Base-by-base conservation (phyloP, 1,139 yeast genomes). In the Starmera stellimalicola region DNA sequence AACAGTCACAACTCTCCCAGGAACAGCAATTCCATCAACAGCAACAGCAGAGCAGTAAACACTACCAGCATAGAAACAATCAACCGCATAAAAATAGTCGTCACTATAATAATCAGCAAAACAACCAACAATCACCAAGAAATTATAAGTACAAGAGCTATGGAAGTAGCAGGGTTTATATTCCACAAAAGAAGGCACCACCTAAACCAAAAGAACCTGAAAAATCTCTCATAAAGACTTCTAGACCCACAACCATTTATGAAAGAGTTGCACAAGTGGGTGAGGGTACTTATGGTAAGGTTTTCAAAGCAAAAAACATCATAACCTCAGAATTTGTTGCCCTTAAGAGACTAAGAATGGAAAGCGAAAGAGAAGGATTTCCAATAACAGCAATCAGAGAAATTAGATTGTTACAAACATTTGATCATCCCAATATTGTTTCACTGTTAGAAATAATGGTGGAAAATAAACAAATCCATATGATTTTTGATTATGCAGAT, bases 331-430 rank as follows among this genome's bases (percentile, higher is more conserved):
- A 73, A 39, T 62, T 68, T 46, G 94, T 87, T 18, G 98, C 98
- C 1, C 63, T 91, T 50, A 91, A 91, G 52, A 71, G 79, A 46
- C 64, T 91, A 31, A 61, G 97, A 39, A 66, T 91, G 52, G 97
- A 91, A 52, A 62, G 77, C 7, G 97, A 91, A 55, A 66, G 87
- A 33, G 98, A 91, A 52, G 97, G 97, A 0, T 85, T 91, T 57
- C 98, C 98, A 1, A 83, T 91, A 16, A 91, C 98, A 0, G 95
- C 97, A 1, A 76, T 88, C 50, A 68, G 98, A 45, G 98, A 91
- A 58, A 85, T 88, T 39, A 79, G 87, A 44, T 62, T 91, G 16
- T 63, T 91, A 30, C 97, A 91, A 55, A 73, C 88, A n/a, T 76
- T 88, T 49, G 73, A 82, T 41, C 96, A 91, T 54, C 71, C 68